Conservation (phyloP, 1,284 basidiomycete species). For the Wolfiporia cocos region DNA sequence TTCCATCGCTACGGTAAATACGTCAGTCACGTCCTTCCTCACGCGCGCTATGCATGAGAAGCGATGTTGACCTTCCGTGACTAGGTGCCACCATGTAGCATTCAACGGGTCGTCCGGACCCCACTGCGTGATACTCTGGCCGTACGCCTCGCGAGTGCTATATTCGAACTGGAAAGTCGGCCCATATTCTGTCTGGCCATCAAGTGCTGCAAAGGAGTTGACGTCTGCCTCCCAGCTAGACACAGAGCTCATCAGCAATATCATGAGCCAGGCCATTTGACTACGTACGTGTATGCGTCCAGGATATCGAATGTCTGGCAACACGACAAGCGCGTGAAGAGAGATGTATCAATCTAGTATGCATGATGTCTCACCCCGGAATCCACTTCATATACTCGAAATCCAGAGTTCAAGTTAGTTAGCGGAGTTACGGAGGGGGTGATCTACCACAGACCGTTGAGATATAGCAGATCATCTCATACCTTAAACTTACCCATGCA, state of each 20-base stretch:
- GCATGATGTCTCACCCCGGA: conserved; percentile 61
- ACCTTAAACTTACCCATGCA: conserved; percentile 39
- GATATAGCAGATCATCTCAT: neutral
- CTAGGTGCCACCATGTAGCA: conserved; percentile 79
- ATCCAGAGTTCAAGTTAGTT: conserved; percentile 73
- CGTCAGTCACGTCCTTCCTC: too few relatives aligned
- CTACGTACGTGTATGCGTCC: conserved; percentile 64
- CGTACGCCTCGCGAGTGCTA: conserved; percentile 65
- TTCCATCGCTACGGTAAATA: conserved; percentile 67
- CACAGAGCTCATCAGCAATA: neutral
- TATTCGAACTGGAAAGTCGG: conserved; percentile 71
- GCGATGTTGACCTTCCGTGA: conserved; percentile 68
- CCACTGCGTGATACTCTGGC: conserved; percentile 57
- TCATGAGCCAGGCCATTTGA: neutral
- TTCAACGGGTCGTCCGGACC: conserved; percentile 65
- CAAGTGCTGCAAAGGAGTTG: conserved; percentile 48
- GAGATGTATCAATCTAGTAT: too few relatives aligned
- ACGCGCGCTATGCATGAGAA: too few relatives aligned
- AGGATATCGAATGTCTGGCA: conserved; percentile 66
- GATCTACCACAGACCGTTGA: conserved; percentile 29
- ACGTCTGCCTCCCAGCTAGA: conserved; percentile 61
- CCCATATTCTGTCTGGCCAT: conserved; percentile 46
- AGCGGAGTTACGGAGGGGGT: conserved; percentile 70
- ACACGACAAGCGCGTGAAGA: neutral
- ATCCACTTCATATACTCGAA: conserved; percentile 77